Conservation (phyloP, 805 yeast species). For the Komagataella kurtzmanii region DNA sequence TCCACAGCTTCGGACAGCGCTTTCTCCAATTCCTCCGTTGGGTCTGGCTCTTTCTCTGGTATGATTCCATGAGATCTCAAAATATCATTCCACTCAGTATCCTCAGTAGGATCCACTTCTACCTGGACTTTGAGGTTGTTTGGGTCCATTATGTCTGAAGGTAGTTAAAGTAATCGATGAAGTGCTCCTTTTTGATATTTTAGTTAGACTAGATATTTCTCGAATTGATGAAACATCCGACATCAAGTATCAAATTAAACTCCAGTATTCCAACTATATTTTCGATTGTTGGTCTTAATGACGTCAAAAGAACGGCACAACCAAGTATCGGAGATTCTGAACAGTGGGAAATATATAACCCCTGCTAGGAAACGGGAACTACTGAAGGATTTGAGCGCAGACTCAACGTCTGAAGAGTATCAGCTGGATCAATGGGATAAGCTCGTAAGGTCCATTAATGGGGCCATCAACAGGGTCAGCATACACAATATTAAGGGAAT, state of each 20-base stretch:
- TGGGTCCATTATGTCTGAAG: slow-evolving; percentile 21
- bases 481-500: slow-evolving; percentile 32
- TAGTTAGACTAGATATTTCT: not conserved
- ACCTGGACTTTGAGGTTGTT: slow-evolving; percentile 41
- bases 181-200: not conserved
- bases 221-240: not conserved
- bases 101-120: slow-evolving; percentile 90
- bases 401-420: slow-evolving; percentile 17
- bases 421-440: slow-evolving; percentile 49
- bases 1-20: slow-evolving; percentile 74
- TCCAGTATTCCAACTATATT: not conserved
- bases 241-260: not conserved
- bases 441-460: slow-evolving; percentile 31
- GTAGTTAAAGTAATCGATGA: not conserved
- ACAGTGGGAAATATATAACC: slow-evolving; percentile 28
- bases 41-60: slow-evolving; percentile 85
- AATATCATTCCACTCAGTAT: slow-evolving; percentile 98
- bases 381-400: slow-evolving; percentile 8
- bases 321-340: not conserved
- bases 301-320: not conserved
- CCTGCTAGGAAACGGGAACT: slow-evolving; percentile 28
- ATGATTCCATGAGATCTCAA: slow-evolving; percentile 81
- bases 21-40: slow-evolving; percentile 75
- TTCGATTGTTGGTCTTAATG: not conserved
- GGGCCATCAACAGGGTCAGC: slow-evolving; percentile 31